Evolutionary conservation across 768 basidiomycete genomes (phyloP).

Genomic region (Termitomyces sp.): DNA sequence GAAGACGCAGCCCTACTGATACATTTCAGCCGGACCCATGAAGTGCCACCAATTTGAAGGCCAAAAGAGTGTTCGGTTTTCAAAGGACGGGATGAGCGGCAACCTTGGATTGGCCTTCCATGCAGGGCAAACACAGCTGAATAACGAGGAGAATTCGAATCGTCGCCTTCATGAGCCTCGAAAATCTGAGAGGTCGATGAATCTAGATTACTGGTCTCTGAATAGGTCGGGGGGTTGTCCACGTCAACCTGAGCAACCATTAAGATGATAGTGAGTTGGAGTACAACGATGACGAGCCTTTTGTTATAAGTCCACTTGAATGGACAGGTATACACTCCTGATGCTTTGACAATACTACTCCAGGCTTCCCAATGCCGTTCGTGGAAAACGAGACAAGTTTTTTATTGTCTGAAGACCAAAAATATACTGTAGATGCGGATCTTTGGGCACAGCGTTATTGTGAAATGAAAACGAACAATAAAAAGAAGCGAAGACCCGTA

Average conservation of each 20-base stretch:
- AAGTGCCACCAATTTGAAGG: background rate
- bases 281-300: background rate
- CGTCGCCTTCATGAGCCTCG: background rate
- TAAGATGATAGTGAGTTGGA: background rate
- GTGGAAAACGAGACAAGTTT: background rate
- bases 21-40: slow-evolving; percentile 23
- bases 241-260: background rate
- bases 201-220: background rate
- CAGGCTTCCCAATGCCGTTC: background rate
- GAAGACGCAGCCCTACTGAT: slow-evolving; percentile 19
- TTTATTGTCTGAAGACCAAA: background rate
- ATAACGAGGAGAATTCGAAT: slow-evolving; percentile 3
- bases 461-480: background rate
- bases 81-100: slow-evolving; percentile 4
- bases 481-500: background rate
- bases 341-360: background rate
- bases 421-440: background rate
- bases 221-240: slow-evolving; percentile 3
- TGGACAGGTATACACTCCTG: background rate
- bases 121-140: slow-evolving; percentile 11
- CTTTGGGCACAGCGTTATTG: background rate
- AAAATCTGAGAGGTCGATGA: background rate
- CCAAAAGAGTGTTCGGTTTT: slow-evolving; percentile 5
- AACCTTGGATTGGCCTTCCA: slow-evolving; percentile 6
- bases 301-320: background rate